phyloP scores from a whole-genome alignment of 192 early-diverging fungal species.

The Backusella morwellensis region DNA sequence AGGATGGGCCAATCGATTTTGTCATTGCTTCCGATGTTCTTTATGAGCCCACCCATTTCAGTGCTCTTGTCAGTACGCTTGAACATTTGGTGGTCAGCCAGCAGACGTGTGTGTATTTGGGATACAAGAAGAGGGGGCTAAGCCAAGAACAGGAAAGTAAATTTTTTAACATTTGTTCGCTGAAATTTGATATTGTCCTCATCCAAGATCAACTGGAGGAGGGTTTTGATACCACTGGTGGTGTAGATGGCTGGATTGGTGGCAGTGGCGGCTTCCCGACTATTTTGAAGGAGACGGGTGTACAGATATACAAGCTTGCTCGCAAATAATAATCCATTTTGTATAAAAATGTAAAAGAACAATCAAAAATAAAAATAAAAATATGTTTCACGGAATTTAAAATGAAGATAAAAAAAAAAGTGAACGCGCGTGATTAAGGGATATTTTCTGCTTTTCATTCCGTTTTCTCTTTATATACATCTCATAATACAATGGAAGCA shows the following conservation, averaged over 20 bases:
- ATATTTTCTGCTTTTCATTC: neutral
- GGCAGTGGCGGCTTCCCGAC: neutral
- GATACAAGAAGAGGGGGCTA: slow-evolving; percentile 38
- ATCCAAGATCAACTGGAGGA: neutral
- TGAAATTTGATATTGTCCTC: slow-evolving; percentile 4
- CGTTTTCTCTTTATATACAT: neutral
- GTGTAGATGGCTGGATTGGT: neutral
- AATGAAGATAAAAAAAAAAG: neutral
- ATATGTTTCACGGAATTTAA: neutral
- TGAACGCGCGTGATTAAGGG: too few species aligned
- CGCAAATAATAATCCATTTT: neutral
- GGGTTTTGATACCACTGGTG: neutral
- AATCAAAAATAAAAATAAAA: neutral
- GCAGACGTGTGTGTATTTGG: slow-evolving; percentile 35
- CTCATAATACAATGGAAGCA: neutral
- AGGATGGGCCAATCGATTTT: slow-evolving; percentile 25
- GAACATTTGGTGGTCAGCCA: slow-evolving; percentile 14
- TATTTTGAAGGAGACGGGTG: neutral
- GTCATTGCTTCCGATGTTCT: slow-evolving; percentile 49
- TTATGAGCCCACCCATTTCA: slow-evolving; percentile 31
- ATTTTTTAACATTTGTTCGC: slow-evolving; percentile 29
- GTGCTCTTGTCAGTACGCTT: slow-evolving; percentile 31
- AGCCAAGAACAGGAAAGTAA: slow-evolving; percentile 2
- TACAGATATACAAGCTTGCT: neutral
- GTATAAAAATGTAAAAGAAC: neutral